These are phyloP conservation scores for Lasiosphaeriaceae sp. DNA, from an alignment of 495 filamentous ascomycete species.

Conservation along the genomic window DNA sequence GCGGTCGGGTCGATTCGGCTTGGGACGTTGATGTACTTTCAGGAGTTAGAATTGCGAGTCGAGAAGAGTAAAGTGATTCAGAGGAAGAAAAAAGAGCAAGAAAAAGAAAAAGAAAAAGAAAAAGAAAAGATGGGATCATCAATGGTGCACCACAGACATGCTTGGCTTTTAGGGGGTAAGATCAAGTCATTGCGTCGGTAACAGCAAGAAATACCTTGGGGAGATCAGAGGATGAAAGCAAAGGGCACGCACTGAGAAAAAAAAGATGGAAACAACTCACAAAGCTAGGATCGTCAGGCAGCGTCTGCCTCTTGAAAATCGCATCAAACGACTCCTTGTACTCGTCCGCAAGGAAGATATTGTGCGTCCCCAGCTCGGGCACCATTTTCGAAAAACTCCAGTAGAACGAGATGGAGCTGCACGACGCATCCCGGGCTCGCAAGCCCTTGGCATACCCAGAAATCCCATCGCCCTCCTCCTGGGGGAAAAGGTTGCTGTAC, in stretches of 20 bases:
- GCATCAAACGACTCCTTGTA: slow-evolving; percentile 66
- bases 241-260: background rate
- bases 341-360: slow-evolving; percentile 68
- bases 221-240: background rate
- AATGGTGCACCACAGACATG: too few relatives aligned
- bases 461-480: slow-evolving; percentile 13
- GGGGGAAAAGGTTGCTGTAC: slow-evolving; percentile 58
- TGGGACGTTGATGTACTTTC: slow-evolving; percentile 63
- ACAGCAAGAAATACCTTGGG: too few relatives aligned
- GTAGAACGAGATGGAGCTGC: slow-evolving; percentile 71
- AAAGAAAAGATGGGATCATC: too few relatives aligned
- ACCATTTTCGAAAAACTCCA: slow-evolving; percentile 58
- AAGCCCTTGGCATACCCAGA: slow-evolving; percentile 43
- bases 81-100: too few relatives aligned
- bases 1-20: slow-evolving; percentile 60
- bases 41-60: too few relatives aligned
- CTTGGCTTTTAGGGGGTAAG: too few relatives aligned
- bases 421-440: slow-evolving; percentile 48
- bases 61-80: too few relatives aligned
- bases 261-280: background rate
- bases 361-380: slow-evolving; percentile 61
- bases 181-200: too few relatives aligned
- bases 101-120: too few relatives aligned
- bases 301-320: slow-evolving; percentile 62
- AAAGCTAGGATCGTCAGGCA: slow-evolving; percentile 63